These are phyloP conservation scores for Hemisphaericaspora xylanilytica DNA, from an alignment of 1,139 yeast species.

Conservation along the genomic window DNA sequence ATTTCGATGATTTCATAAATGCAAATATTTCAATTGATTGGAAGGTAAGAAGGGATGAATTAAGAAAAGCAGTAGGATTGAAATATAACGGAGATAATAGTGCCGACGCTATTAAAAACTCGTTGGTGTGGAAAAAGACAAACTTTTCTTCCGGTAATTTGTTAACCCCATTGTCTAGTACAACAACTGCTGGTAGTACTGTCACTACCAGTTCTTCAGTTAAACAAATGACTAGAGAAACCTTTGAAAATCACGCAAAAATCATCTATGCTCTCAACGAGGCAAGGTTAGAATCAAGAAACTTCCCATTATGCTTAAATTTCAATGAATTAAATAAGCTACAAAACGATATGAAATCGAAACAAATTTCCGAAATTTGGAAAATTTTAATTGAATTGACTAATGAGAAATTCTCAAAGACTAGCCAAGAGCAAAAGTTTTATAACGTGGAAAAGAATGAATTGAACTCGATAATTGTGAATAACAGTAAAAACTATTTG, in stretches of 20 bases:
- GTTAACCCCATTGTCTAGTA: conserved; percentile 31
- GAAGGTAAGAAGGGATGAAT: conserved; percentile 71
- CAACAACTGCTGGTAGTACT: conserved; percentile 8
- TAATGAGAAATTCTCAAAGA: conserved; percentile 35
- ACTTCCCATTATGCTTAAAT: conserved; percentile 51
- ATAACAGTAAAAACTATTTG: conserved; percentile 58
- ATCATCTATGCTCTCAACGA: conserved; percentile 70
- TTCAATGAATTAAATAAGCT: conserved; percentile 54
- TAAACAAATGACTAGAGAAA: conserved; percentile 47
- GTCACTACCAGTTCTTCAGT: conserved; percentile 18
- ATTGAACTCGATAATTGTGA: conserved; percentile 50
- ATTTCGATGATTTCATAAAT: conserved; percentile 75
- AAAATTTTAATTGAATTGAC: conserved; percentile 48
- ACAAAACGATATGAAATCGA: conserved; percentile 54
- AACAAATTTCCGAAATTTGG: conserved; percentile 66
- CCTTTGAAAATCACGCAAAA: conserved; percentile 72
- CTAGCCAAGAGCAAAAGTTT: conserved; percentile 48
- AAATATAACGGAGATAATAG: conserved; percentile 18
- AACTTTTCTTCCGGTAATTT: conserved; percentile 36
- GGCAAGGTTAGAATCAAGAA: conserved; percentile 52
- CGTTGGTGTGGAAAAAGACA: conserved; percentile 38
- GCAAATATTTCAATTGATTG: conserved; percentile 79
- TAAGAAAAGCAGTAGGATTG: conserved; percentile 64
- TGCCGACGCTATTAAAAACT: conserved; percentile 16
- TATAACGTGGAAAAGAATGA: conserved; percentile 31